Percentiles rank a stretch among this genome's conserved stretches.
These are phyloP conservation scores for Collybiopsis confluens DNA, from an alignment of 768 basidiomycete genomes.

Conservation along the genomic window DNA sequence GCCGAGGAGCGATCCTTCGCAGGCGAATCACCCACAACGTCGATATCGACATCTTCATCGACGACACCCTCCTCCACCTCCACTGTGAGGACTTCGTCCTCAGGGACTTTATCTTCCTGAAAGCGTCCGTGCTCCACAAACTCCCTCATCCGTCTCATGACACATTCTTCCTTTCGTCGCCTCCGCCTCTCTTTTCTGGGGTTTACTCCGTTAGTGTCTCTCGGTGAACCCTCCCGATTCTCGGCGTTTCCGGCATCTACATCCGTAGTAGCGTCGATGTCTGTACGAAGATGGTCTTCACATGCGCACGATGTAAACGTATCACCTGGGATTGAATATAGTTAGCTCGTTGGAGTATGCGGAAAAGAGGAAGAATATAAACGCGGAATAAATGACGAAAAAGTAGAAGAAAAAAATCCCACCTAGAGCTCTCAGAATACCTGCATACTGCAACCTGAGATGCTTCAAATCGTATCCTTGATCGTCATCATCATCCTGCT, in stretches of 20 bases:
- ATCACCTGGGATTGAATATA: slow-evolving; percentile 66
- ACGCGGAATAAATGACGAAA: background rate
- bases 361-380: slow-evolving; percentile 9
- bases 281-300: too few relatives aligned
- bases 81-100: background rate
- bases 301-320: slow-evolving; percentile 77
- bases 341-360: slow-evolving; percentile 55
- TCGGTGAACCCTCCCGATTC: too few relatives aligned
- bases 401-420: background rate
- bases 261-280: background rate
- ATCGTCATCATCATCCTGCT: too few relatives aligned
- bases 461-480: too few relatives aligned
- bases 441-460: background rate
- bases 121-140: slow-evolving; percentile 40
- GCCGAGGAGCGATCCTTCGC: too few relatives aligned
- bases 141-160: slow-evolving; percentile 56
- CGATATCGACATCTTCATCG: too few relatives aligned
- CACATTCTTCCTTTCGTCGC: slow-evolving; percentile 43
- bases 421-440: background rate
- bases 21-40: too few relatives aligned
- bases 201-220: too few relatives aligned
- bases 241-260: too few relatives aligned
- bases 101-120: background rate
- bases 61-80: background rate
- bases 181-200: slow-evolving; percentile 23